These are phyloP conservation scores for Fusarium nodosum DNA, from an alignment of 2,329 filamentous ascomycete species.

Conservation along the genomic window DNA sequence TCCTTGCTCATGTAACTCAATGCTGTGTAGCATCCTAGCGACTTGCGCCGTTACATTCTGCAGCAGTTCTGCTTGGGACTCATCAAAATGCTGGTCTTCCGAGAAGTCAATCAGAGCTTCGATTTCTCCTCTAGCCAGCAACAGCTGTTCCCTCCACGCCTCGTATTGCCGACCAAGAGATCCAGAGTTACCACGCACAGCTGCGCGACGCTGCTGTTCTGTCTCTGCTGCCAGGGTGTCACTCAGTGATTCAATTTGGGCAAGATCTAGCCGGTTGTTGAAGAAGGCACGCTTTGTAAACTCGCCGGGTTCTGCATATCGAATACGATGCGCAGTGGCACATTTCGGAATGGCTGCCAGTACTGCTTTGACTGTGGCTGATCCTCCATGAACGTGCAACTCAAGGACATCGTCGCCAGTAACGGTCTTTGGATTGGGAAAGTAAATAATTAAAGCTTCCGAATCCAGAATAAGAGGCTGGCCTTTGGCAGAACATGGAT, in stretches of 20 bases:
- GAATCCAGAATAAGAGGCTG: slow-evolving; percentile 76
- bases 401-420: slow-evolving; percentile 96
- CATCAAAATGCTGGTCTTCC: slow-evolving; percentile 97
- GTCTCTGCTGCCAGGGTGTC: slow-evolving; percentile 79
- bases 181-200: slow-evolving; percentile 82
- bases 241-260: slow-evolving; percentile 80
- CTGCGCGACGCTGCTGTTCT: slow-evolving; percentile 90
- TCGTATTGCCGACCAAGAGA: slow-evolving; percentile 83
- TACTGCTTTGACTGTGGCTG: slow-evolving; percentile 89
- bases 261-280: slow-evolving; percentile 86
- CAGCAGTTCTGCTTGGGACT: slow-evolving; percentile 80
- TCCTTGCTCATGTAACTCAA: slow-evolving; percentile 79
- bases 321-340: slow-evolving; percentile 62
- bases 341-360: slow-evolving; percentile 79
- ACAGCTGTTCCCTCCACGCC: slow-evolving; percentile 79
- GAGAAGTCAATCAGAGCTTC: slow-evolving; percentile 98
- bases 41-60: slow-evolving; percentile 77
- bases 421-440: slow-evolving; percentile 83
- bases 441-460: slow-evolving; percentile 84
- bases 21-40: slow-evolving; percentile 68
- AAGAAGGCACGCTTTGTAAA: slow-evolving; percentile 94
- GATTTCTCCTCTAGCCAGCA: slow-evolving; percentile 88
- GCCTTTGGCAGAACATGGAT: slow-evolving; percentile 54
- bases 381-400: slow-evolving; percentile 92
- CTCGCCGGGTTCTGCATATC: slow-evolving; percentile 94